phyloP scores from a whole-genome alignment of 345 rosid genomes.

The Gynandropsis gynandra region DNA sequence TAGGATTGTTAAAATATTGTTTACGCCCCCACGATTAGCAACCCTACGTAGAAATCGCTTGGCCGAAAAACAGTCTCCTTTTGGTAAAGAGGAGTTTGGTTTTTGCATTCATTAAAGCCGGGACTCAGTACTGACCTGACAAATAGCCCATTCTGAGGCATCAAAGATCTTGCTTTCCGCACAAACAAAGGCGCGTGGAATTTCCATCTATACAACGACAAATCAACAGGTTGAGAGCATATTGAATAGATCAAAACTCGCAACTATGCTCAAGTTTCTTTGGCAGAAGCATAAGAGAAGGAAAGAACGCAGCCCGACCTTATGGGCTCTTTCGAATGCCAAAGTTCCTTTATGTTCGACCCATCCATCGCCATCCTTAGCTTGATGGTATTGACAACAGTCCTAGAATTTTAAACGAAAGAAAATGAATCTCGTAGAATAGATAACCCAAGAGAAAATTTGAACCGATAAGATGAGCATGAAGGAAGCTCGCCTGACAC shows the following conservation, averaged over 20 bases:
- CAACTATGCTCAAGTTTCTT: constrained; percentile 7
- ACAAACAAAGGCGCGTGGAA: constrained; percentile 97
- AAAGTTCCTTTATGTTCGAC: constrained; percentile 89
- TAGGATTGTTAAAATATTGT: too few relatives aligned
- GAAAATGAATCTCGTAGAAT: constrained; percentile 12
- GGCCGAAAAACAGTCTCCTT: too few relatives aligned
- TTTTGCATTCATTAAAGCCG: too few relatives aligned
- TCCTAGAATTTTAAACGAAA: constrained; percentile 40
- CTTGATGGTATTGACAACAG: constrained; percentile 94
- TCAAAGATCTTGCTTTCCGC: constrained; percentile 99
- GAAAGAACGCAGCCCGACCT: constrained; percentile 35
- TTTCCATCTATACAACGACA: constrained; percentile 58
- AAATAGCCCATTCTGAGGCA: constrained; percentile 98
- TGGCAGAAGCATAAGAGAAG: not conserved
- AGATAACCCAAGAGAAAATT: constrained; percentile 1
- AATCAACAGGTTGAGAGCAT: constrained; percentile 8
- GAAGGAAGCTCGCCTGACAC: constrained; percentile 61
- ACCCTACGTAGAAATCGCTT: too few relatives aligned
- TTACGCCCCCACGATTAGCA: too few relatives aligned
- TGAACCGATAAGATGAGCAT: constrained; percentile 1
- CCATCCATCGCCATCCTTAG: constrained; percentile 99
- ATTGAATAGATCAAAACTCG: constrained; percentile 1
- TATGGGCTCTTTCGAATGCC: constrained; percentile 69
- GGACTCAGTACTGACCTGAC: constrained; percentile 97
- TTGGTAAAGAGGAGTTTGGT: too few relatives aligned